phyloP scores from a whole-genome alignment of 805 yeast genomes.

The Myxozyma monticola region DNA sequence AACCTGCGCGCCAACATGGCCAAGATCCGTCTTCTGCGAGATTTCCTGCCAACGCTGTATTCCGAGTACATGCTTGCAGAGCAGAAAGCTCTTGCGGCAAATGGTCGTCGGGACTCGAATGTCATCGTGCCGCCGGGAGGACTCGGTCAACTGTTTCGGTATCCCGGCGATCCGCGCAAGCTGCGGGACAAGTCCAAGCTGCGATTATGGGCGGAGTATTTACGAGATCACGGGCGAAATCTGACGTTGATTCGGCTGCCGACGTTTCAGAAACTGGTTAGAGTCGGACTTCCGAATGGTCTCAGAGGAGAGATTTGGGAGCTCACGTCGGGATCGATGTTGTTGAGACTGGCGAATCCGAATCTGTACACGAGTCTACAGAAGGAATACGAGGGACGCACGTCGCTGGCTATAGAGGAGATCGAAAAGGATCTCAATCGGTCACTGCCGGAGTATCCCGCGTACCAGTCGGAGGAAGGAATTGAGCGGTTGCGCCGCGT shows the following conservation, averaged over 20 bases:
- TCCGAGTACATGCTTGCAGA: slow-evolving; percentile 70
- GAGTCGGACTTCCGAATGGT: slow-evolving; percentile 93
- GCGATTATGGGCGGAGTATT: slow-evolving; percentile 91
- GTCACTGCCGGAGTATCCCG: slow-evolving; percentile 93
- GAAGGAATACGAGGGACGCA: slow-evolving; percentile 59
- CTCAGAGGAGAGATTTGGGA: slow-evolving; percentile 98
- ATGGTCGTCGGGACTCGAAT: slow-evolving; percentile 35
- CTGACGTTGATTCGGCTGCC: slow-evolving; percentile 71
- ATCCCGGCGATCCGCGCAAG: slow-evolving; percentile 83
- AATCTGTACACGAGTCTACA: slow-evolving; percentile 61
- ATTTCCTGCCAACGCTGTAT: slow-evolving; percentile 70
- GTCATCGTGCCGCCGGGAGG: slow-evolving; percentile 74
- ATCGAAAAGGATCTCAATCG: slow-evolving; percentile 94
- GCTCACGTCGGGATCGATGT: slow-evolving; percentile 81
- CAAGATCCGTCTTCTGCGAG: slow-evolving; percentile 59
- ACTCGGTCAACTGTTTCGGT: slow-evolving; percentile 76
- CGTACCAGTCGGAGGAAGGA: slow-evolving; percentile 85
- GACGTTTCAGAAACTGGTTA: slow-evolving; percentile 74
- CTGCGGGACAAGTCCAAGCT: slow-evolving; percentile 79
- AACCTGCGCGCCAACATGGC: slow-evolving; percentile 63
- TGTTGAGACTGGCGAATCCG: slow-evolving; percentile 60
- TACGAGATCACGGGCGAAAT: slow-evolving; percentile 80
- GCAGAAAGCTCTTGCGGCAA: neutral
- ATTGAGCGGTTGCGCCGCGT: slow-evolving; percentile 82
- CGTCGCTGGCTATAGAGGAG: slow-evolving; percentile 87